Evolutionary conservation across 305 asterid species (phyloP).

Genomic region (Stenogyne calaminthoides): DNA sequence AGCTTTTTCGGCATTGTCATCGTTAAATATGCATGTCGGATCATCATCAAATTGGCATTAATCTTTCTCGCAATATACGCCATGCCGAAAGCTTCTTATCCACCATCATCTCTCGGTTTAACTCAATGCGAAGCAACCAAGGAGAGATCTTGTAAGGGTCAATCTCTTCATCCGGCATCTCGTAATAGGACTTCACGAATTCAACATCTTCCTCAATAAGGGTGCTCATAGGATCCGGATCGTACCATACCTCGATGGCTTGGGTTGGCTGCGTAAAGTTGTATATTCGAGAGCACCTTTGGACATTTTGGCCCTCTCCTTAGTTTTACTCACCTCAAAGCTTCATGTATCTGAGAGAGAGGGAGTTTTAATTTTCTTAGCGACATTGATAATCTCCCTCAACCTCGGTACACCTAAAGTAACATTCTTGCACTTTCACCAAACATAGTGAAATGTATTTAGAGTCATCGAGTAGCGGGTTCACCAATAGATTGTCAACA

Average conservation of each 20-base stretch:
- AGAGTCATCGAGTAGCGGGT: slow-evolving; percentile 99
- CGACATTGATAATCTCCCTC: slow-evolving; percentile 99
- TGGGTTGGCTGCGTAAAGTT: slow-evolving; percentile 88
- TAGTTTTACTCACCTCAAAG: slow-evolving; percentile 71
- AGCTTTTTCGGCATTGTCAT: slow-evolving; percentile 97
- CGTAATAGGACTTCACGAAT: slow-evolving; percentile 91
- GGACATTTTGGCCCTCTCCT: slow-evolving; percentile 96
- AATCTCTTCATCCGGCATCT: slow-evolving; percentile 98
- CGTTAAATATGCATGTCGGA: slow-evolving; percentile 88
- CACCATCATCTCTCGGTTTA: slow-evolving; percentile 99
- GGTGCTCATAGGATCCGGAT: slow-evolving; percentile 96
- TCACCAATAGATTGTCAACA: slow-evolving; percentile 98
- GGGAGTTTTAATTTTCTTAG: slow-evolving; percentile 96
- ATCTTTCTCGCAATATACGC: slow-evolving; percentile 99
- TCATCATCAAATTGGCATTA: slow-evolving; percentile 84
- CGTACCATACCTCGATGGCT: slow-evolving; percentile 99
- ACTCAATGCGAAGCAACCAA: slow-evolving; percentile 95
- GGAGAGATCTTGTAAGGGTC: slow-evolving; percentile 98
- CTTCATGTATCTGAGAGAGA: slow-evolving; percentile 89
- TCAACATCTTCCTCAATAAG: slow-evolving; percentile 92
- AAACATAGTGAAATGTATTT: slow-evolving; percentile 95
- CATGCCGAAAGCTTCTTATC: slow-evolving; percentile 99
- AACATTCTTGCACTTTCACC: slow-evolving; percentile 99
- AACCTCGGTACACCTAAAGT: slow-evolving; percentile 98
- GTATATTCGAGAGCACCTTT: slow-evolving; percentile 97